Base-by-base conservation (phyloP, 805 yeast species). In the Vanderwaltozyma tropicalis region DNA sequence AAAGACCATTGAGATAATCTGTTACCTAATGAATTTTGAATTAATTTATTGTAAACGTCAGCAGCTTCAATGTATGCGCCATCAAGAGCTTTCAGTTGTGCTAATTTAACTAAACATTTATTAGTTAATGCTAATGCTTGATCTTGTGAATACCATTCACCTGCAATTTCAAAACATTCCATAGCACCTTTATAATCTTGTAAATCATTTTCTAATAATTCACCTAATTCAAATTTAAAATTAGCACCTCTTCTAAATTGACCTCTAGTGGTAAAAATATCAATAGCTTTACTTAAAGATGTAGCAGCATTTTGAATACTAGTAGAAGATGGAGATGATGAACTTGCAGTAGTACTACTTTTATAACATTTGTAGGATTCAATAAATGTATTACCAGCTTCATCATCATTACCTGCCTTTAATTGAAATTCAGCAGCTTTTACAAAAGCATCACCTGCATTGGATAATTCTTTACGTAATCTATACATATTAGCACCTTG, bases 191-290 rank as follows among this genome's bases (percentile, higher is more conserved):
- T 64, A 24, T 66, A 60, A 52, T 88, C 89, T 35, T 71, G 71
- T 16, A 85, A 64, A 34, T 80, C 83, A 32, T 72, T 72, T 61
- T 89, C 97, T 55, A 83, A 85, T 32, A 89, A 61, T 47, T 78
- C 87, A 10, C 88, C 98, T 53, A 92, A 69, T 57, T 92, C 98
- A 68, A 81, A 76, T 56, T 88, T 81, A 65, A 82, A 88, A 55
- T 86, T 86, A 11, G 98, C 98, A 18, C 95, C 96, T 59, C 97
- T 72, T 58, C 98, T 77, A 64, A 92, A 92, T 59, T 89, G 96
- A 11, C 99, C 99, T 49, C 84, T 77, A 44, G 76, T 71, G 1
- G 95, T 86, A 60, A 88, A 89, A 55, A 85, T 71, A 44, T 76
- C 79, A 42, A 89, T 78, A 0, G 97, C 95, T 49, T 72, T 72